phyloP scores from a whole-genome alignment of 352 stramenopile genomes.

The Phytophthora pini region DNA sequence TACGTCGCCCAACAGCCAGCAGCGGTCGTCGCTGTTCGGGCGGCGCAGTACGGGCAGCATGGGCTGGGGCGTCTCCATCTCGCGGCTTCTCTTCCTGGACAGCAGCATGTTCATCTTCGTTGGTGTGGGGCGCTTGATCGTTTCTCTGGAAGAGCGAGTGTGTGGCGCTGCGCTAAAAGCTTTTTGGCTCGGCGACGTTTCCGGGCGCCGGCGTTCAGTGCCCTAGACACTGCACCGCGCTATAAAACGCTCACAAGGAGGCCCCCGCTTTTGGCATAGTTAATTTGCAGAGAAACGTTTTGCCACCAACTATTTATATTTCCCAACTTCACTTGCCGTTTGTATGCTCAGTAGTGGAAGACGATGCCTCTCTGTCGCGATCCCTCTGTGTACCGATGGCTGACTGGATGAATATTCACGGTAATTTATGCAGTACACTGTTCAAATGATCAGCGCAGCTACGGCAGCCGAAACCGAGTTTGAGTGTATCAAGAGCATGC shows the following conservation, averaged over 20 bases:
- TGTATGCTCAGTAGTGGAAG: slow-evolving; percentile 4
- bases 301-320: slow-evolving; percentile 13
- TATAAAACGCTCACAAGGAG: slow-evolving; percentile 5
- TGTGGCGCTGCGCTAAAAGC: slow-evolving; percentile 11
- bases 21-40: slow-evolving; percentile 38
- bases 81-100: slow-evolving; percentile 55
- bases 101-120: slow-evolving; percentile 47
- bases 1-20: slow-evolving; percentile 53
- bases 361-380: no score
- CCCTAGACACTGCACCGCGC: not conserved
- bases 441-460: no score
- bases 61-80: slow-evolving; percentile 23
- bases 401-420: no score
- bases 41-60: slow-evolving; percentile 36
- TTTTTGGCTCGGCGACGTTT: slow-evolving; percentile 25
- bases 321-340: not conserved
- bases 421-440: no score
- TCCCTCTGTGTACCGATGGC: no score
- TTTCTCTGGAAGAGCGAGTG: slow-evolving; percentile 20
- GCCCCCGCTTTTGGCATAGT: slow-evolving; percentile 4
- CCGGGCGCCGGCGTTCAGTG: slow-evolving; percentile 4
- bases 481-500: no score
- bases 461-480: no score
- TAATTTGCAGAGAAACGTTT: slow-evolving; percentile 13
- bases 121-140: slow-evolving; percentile 5